These are phyloP conservation scores for Escovopsis weberi DNA, from an alignment of 2,329 filamentous ascomycete species.

Conservation along the genomic window DNA sequence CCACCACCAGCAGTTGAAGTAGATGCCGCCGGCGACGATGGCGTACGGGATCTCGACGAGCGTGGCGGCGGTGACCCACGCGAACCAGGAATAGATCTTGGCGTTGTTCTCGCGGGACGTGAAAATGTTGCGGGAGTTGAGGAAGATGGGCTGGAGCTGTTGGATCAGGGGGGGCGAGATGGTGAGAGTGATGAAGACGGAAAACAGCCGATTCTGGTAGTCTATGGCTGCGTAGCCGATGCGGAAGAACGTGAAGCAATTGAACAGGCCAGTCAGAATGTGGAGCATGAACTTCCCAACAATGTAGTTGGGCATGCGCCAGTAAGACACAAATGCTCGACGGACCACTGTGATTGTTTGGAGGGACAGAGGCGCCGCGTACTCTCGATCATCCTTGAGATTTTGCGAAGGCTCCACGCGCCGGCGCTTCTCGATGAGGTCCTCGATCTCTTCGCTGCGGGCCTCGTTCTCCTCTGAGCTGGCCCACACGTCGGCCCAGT, in stretches of 20 bases:
- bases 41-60: slow-evolving; percentile 58
- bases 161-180: slow-evolving; percentile 63
- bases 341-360: slow-evolving; percentile 41
- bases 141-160: slow-evolving; percentile 60
- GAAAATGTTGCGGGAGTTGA: slow-evolving; percentile 53
- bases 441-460: slow-evolving; percentile 35
- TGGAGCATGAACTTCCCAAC: slow-evolving; percentile 48
- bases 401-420: slow-evolving; percentile 20
- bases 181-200: slow-evolving; percentile 62
- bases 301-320: slow-evolving; percentile 50
- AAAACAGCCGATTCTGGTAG: slow-evolving; percentile 59
- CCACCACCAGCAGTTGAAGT: slow-evolving; percentile 42
- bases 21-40: slow-evolving; percentile 42
- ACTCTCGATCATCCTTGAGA: slow-evolving; percentile 41
- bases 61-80: slow-evolving; percentile 51
- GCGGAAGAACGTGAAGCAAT: slow-evolving; percentile 56
- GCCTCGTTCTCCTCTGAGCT: slow-evolving; percentile 32
- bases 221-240: slow-evolving; percentile 42
- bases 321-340: slow-evolving; percentile 47
- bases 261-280: slow-evolving; percentile 50
- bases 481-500: slow-evolving; percentile 50
- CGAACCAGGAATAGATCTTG: slow-evolving; percentile 67
- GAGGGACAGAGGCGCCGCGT: slow-evolving; percentile 41
- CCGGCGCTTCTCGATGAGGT: slow-evolving; percentile 33
- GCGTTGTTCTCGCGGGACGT: slow-evolving; percentile 58